Evolutionary conservation across 73 alveolate genomes (phyloP).

Genomic region (Paramecium octaurelia): DNA sequence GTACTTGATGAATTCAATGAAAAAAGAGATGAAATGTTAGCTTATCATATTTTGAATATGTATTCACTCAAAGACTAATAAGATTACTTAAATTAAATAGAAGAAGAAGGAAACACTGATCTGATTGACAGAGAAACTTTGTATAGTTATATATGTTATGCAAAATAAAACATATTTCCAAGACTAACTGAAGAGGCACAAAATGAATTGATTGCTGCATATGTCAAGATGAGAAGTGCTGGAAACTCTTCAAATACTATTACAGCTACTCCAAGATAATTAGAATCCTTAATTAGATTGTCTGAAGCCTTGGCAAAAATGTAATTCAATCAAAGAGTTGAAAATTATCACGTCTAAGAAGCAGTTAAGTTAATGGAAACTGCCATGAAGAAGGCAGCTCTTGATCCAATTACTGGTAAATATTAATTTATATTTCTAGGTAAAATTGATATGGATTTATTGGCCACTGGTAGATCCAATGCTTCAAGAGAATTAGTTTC

Average conservation of each 20-base stretch:
- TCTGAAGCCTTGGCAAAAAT: constrained; percentile 88
- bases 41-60: constrained; percentile 91
- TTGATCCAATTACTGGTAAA: constrained; percentile 60
- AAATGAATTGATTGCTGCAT: constrained; percentile 72
- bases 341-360: constrained; percentile 32
- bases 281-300: constrained; percentile 96
- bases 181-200: constrained; percentile 80
- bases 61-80: constrained; percentile 63
- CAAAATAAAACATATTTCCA: constrained; percentile 78
- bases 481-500: constrained; percentile 36
- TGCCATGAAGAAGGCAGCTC: constrained; percentile 60
- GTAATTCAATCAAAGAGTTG: constrained; percentile 32
- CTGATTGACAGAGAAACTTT: constrained; percentile 75
- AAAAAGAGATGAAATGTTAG: constrained; percentile 91
- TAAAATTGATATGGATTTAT: constrained; percentile 59
- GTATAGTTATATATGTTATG: constrained; percentile 81
- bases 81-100: constrained; percentile 48
- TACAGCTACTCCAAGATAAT: constrained; percentile 98
- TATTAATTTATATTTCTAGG: background rate
- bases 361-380: constrained; percentile 53
- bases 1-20: constrained; percentile 93
- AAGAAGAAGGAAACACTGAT: constrained; percentile 58
- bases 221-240: constrained; percentile 85
- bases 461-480: constrained; percentile 60
- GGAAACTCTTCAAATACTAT: constrained; percentile 91